phyloP scores from a whole-genome alignment of 495 filamentous ascomycete species.

The Gamarada debralockiae region DNA sequence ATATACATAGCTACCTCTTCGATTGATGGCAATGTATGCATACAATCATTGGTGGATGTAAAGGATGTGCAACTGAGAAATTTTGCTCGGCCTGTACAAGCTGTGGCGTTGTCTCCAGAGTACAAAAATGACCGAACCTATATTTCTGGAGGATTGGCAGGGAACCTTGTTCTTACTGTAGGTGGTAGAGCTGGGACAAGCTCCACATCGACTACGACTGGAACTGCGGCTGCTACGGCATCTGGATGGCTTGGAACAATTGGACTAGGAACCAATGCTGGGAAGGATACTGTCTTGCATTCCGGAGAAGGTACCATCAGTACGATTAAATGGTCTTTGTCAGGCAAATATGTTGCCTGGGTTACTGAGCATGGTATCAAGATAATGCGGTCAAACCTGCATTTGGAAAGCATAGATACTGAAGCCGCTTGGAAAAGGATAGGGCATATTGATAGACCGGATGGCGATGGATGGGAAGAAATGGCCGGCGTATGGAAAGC shows the following conservation, averaged over 20 bases:
- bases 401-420: constrained; percentile 68
- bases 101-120: constrained; percentile 86
- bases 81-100: constrained; percentile 87
- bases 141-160: constrained; percentile 84
- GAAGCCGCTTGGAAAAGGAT: constrained; percentile 96
- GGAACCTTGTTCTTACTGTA: constrained; percentile 83
- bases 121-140: constrained; percentile 85
- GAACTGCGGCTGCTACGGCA: constrained; percentile 72
- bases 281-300: constrained; percentile 85
- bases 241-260: constrained; percentile 90
- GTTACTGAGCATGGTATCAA: constrained; percentile 95
- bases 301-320: constrained; percentile 89
- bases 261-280: constrained; percentile 69
- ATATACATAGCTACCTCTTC: constrained; percentile 93
- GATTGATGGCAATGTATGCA: constrained; percentile 91
- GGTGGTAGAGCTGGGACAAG: constrained; percentile 75
- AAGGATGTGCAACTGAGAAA: constrained; percentile 85
- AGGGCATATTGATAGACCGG: constrained; percentile 82
- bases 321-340: constrained; percentile 87
- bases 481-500: constrained; percentile 95
- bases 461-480: constrained; percentile 79
- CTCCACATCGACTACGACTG: constrained; percentile 74
- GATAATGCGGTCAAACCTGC: constrained; percentile 88
- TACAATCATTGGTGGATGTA: constrained; percentile 69
- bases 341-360: constrained; percentile 90